A percentile compares a stretch with the other conserved stretches of the same genome.
Evolutionary conservation across 2,329 filamentous ascomycete genomes (phyloP).

Genomic region (Sarocladium strictum): DNA sequence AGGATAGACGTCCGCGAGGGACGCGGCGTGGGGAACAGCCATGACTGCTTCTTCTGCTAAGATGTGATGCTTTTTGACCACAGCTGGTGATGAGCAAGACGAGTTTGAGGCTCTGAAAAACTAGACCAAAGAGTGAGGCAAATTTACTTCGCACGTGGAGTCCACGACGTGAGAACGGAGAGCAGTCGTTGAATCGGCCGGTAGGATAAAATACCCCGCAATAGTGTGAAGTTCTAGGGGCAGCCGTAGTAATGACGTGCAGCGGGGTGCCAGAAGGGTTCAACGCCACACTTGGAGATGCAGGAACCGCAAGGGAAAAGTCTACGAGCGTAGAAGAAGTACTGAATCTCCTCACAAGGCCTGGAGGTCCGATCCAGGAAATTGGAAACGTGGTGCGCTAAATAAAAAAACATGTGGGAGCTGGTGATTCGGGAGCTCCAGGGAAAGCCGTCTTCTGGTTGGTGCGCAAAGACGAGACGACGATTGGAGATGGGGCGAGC

Average conservation of each 20-base stretch:
- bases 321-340: no score
- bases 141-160: no score
- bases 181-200: background rate
- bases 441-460: background rate
- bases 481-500: background rate
- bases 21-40: constrained; percentile 68
- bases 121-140: no score
- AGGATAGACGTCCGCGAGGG: constrained; percentile 79
- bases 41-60: constrained; percentile 23
- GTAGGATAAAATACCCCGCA: background rate
- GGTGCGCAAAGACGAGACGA: background rate
- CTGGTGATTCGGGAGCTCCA: no score
- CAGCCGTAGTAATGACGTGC: background rate
- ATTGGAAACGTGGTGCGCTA: no score
- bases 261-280: background rate
- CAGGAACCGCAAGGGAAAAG: no score
- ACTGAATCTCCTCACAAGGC: no score
- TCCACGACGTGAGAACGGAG: background rate
- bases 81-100: background rate
- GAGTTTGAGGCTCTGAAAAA: background rate
- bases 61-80: no score
- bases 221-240: background rate
- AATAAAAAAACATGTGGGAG: no score
- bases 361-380: no score
- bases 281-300: background rate